Percentiles rank a stretch among this genome's conserved stretches.
These are phyloP conservation scores for Pleurotus djamor DNA, from an alignment of 768 basidiomycete species.

Conservation along the genomic window DNA sequence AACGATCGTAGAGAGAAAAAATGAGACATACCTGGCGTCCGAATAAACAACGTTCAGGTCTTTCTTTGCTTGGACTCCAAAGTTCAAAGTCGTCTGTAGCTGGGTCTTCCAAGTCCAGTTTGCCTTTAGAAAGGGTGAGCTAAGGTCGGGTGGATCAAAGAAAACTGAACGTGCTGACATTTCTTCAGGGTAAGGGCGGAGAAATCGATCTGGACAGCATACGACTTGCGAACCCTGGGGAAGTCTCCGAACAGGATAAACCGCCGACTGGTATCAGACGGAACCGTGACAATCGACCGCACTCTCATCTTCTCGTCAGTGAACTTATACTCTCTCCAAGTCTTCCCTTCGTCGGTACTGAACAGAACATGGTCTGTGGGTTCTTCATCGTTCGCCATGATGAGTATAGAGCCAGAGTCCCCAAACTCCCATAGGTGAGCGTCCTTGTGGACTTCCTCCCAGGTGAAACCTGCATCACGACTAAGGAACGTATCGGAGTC, in stretches of 20 bases:
- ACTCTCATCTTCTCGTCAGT: constrained; percentile 72
- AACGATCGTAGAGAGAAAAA: neutral
- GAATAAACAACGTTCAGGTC: constrained; percentile 88
- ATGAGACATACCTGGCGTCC: constrained; percentile 74
- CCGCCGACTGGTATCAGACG: constrained; percentile 84
- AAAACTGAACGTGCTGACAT: constrained; percentile 50
- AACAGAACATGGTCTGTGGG: constrained; percentile 88
- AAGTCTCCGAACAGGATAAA: constrained; percentile 82
- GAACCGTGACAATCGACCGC: constrained; percentile 79
- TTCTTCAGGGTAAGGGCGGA: constrained; percentile 66
- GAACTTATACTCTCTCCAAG: constrained; percentile 89
- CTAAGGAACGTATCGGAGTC: constrained; percentile 96
- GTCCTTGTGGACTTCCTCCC: constrained; percentile 98
- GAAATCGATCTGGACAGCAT: constrained; percentile 90
- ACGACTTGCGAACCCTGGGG: constrained; percentile 43
- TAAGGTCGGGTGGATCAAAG: neutral
- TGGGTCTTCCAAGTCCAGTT: constrained; percentile 66
- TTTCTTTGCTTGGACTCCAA: constrained; percentile 92
- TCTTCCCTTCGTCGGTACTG: constrained; percentile 85
- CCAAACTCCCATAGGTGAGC: constrained; percentile 98
- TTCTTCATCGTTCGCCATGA: constrained; percentile 95
- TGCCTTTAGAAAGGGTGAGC: constrained; percentile 44
- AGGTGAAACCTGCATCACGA: constrained; percentile 95
- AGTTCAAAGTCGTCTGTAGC: constrained; percentile 92
- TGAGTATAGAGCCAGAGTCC: constrained; percentile 90